phyloP scores from a whole-genome alignment of 2,329 filamentous ascomycete genomes.

The Dryadomyces quercus-mongolicae region DNA sequence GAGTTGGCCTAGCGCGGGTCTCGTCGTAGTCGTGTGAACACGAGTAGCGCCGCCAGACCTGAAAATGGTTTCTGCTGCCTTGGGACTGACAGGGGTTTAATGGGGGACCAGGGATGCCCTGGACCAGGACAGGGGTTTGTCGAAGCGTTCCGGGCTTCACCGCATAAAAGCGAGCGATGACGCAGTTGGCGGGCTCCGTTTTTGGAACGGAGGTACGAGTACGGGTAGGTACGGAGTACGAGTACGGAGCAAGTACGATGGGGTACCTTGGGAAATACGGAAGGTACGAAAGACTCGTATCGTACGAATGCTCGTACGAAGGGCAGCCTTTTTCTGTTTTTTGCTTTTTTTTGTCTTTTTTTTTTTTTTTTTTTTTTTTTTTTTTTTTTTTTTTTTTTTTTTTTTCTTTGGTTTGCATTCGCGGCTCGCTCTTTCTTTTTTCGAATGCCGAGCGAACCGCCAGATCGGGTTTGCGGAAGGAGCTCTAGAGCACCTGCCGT shows the following conservation, averaged over 20 bases:
- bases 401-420: not conserved
- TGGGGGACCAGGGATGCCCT: not conserved
- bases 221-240: no score
- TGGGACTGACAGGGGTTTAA: not conserved
- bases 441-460: not conserved
- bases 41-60: conserved; percentile 1
- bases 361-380: not conserved
- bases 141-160: conserved; percentile 1
- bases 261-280: not conserved
- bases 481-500: not conserved
- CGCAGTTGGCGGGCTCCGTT: not conserved
- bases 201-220: not conserved
- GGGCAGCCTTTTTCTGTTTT: no score
- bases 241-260: no score
- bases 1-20: not conserved
- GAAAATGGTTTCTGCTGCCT: conserved; percentile 2
- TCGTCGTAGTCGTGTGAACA: conserved; percentile 6
- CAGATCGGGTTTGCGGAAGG: not conserved
- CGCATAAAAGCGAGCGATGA: not conserved
- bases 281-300: not conserved
- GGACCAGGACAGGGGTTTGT: not conserved
- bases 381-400: not conserved
- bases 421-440: not conserved
- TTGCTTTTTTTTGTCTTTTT: not conserved
- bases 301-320: no score